These are phyloP conservation scores for Akanthomyces dipterigenus DNA, from an alignment of 2,329 filamentous ascomycete genomes.

Conservation along the genomic window DNA sequence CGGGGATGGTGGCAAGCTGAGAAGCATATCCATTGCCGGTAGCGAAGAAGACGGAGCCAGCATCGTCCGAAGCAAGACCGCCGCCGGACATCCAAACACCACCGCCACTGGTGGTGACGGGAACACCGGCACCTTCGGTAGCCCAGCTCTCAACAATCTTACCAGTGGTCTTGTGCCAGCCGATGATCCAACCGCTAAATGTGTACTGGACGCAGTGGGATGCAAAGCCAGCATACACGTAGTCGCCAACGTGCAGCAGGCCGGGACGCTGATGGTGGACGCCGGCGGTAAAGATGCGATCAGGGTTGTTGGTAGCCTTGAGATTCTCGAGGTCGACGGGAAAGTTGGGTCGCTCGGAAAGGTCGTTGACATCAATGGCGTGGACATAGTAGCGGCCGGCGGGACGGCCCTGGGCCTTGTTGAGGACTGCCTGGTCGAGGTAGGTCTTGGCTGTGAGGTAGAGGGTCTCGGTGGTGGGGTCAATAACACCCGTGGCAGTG, in stretches of 20 bases:
- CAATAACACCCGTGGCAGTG: constrained; percentile 40
- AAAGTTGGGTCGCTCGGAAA: constrained; percentile 33
- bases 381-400: constrained; percentile 32
- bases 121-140: constrained; percentile 34
- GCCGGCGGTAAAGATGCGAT: constrained; percentile 45
- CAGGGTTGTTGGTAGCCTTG: constrained; percentile 37
- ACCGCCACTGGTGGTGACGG: constrained; percentile 30
- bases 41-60: constrained; percentile 32
- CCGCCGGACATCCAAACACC: constrained; percentile 39
- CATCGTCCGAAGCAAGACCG: constrained; percentile 32
- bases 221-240: constrained; percentile 46
- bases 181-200: constrained; percentile 47
- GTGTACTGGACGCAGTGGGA: constrained; percentile 51
- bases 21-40: constrained; percentile 36
- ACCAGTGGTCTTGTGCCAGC: constrained; percentile 37
- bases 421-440: constrained; percentile 22
- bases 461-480: constrained; percentile 36
- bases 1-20: constrained; percentile 30
- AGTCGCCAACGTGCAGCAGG: constrained; percentile 37
- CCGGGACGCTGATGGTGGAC: constrained; percentile 45
- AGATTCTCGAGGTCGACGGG: constrained; percentile 42
- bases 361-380: constrained; percentile 32
- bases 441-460: constrained; percentile 40
- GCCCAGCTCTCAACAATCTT: constrained; percentile 33
- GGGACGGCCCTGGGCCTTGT: constrained; percentile 25